Conservation (phyloP, 805 yeast genomes). For the Candida sanyiensis region DNA sequence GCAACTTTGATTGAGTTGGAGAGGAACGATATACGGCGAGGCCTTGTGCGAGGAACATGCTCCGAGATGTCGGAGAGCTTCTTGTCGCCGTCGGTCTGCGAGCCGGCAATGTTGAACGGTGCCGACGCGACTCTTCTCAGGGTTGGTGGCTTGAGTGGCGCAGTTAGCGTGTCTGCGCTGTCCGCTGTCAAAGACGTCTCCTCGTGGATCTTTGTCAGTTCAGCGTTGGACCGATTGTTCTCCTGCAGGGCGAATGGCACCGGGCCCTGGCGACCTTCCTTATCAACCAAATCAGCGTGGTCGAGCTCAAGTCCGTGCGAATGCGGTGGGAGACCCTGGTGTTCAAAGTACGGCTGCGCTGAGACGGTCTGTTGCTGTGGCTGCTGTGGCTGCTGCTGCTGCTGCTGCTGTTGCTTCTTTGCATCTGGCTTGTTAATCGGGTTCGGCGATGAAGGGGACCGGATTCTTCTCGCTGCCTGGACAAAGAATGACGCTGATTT, state of each 20-base stretch:
- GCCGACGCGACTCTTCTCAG: conserved; percentile 81
- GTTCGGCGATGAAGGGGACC: conserved; percentile 31
- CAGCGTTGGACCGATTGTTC: conserved; percentile 24
- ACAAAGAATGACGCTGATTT: conserved; percentile 14
- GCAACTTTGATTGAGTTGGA: conserved; percentile 64
- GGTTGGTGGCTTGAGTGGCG: conserved; percentile 24
- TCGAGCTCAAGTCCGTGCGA: conserved; percentile 21
- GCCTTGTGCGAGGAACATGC: conserved; percentile 20
- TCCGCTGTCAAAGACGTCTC: conserved; percentile 11
- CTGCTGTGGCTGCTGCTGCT: no score
- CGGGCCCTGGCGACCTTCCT: conserved; percentile 24
- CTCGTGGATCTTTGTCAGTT: no score
- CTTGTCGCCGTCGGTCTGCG: conserved; percentile 17
- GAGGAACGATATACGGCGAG: conserved; percentile 43
- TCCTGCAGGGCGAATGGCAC: conserved; percentile 28
- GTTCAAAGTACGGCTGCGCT: conserved; percentile 46
- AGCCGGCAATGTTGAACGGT: conserved; percentile 48
- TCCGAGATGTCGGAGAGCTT: conserved; percentile 18
- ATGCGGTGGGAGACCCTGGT: conserved; percentile 57
- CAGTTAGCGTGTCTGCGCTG: conserved; percentile 9
- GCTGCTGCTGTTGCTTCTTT: conserved; percentile 5
- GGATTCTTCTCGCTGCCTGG: conserved; percentile 26
- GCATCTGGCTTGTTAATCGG: conserved; percentile 13
- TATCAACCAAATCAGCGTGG: conserved; percentile 6
- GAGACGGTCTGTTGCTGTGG: conserved; percentile 24